Evolutionary conservation across 306 rosid species (phyloP).

Genomic region (Lathyrus oleraceus): DNA sequence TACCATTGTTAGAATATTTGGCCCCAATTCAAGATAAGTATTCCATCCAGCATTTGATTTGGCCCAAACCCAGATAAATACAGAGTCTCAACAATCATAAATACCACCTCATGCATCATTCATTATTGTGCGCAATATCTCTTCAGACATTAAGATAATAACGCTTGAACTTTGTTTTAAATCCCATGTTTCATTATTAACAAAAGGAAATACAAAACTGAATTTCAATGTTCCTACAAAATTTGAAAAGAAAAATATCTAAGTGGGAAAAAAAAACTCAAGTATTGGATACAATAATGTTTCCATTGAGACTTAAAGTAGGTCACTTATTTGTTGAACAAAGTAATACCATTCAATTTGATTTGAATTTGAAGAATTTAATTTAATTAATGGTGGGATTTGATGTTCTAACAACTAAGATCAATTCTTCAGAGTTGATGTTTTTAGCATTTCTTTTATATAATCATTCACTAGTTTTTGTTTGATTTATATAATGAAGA

Average conservation of each 20-base stretch:
- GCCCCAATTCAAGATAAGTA: conserved; percentile 22
- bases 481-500: too few species aligned
- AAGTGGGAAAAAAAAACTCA: not conserved
- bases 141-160: not conserved
- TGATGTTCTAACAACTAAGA: not conserved
- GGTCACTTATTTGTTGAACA: not conserved
- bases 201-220: not conserved
- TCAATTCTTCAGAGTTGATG: not conserved
- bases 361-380: not conserved
- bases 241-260: not conserved
- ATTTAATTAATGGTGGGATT: not conserved
- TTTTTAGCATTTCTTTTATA: too few species aligned
- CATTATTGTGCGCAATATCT: conserved; percentile 13
- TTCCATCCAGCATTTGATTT: conserved; percentile 23
- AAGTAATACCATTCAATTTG: not conserved
- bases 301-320: not conserved
- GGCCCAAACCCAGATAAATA: not conserved
- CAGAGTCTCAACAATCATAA: conserved; percentile 6
- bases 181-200: not conserved
- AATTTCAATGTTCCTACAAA: not conserved
- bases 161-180: not conserved
- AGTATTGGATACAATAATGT: not conserved
- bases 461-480: too few species aligned
- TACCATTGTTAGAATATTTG: conserved; percentile 20
- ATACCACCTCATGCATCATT: not conserved